Base-by-base conservation (phyloP, 2,329 filamentous ascomycete species). In the Zymoseptoria pseudotritici region DNA sequence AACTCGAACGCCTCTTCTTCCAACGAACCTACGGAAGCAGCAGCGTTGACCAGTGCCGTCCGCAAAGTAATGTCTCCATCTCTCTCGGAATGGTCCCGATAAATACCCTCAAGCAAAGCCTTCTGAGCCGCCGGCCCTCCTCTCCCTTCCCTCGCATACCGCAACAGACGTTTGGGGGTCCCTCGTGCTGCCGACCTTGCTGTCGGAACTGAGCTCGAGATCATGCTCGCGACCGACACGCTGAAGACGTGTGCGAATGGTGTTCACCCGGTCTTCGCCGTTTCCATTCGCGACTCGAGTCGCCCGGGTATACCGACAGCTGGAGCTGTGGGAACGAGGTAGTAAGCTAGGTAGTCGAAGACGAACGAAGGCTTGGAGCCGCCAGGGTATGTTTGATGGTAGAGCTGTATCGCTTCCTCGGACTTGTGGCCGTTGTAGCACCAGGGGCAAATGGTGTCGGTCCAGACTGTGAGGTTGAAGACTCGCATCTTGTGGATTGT, bases 401-500 rank as follows among this genome's bases (percentile, higher is more conserved):
- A 77, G 0, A 78, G 67, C 0, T 64, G 50, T 31, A 78, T 77
- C 53, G 75, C 73, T 56, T 60, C 65, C 31, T 77, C 71, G 1
- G 68, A 71, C 24, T 71, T 71, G 24, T 77, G 74, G 58, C 72
- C 75, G 26, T 79, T 75, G 63, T 75, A 77, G 66, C 76, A 64
- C 63, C 65, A 69, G 1, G 65, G 63, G 53, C 67, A 68, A 22
- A 63, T 65, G n/a, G 63, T 63, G 61, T 69, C 66, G 13, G 61
- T 65, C 49, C 63, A 64, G 57, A 68, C 63, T 46, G 50, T 61
- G 55, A 68, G 64, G 20, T 65, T 54, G 58, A 67, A 59, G 52
- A 58, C 31, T 17, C 42, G 36, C 62, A 65, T 62, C 4, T 36
- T 57, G n/a, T 51, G n/a, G 50, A 2, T 2, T 42, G 36, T 42